phyloP scores from a whole-genome alignment of 768 basidiomycete genomes.

The Boletus patriciae region DNA sequence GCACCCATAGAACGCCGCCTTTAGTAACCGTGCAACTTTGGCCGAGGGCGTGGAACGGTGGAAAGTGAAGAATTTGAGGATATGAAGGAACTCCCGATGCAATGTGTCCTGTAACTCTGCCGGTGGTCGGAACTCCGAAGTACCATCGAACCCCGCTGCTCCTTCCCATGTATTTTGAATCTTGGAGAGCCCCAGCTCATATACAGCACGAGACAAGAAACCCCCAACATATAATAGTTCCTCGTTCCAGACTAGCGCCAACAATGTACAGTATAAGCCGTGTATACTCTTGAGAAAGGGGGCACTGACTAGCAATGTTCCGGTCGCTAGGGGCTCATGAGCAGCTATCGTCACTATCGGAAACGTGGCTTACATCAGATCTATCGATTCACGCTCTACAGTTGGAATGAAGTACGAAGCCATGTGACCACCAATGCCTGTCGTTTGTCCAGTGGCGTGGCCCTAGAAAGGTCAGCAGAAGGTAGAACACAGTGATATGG shows the following conservation, averaged over 20 bases:
- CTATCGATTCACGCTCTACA: neutral
- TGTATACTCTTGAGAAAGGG: too few relatives aligned
- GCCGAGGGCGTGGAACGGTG: constrained; percentile 61
- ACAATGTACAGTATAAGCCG: too few relatives aligned
- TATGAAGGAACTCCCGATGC: constrained; percentile 65
- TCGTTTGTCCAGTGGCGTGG: neutral
- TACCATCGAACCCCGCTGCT: neutral
- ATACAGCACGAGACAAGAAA: neutral
- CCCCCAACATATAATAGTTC: neutral
- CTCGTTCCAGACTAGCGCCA: neutral
- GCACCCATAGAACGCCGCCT: constrained; percentile 75
- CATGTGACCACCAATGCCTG: neutral
- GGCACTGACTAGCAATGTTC: neutral
- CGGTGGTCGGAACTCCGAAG: neutral
- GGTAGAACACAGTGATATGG: neutral
- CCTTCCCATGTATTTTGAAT: neutral
- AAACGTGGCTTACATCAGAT: neutral
- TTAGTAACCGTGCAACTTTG: constrained; percentile 66
- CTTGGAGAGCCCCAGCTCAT: neutral
- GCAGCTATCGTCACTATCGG: neutral
- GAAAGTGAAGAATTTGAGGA: constrained; percentile 54
- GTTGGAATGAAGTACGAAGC: neutral
- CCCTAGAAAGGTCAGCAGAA: constrained; percentile 19
- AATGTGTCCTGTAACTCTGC: neutral
- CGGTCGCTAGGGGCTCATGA: neutral